Evolutionary conservation across 164 flowering plant genomes (phyloP), one percentile per base, ranked within the genome.

Genomic region (Magnolia sinica): DNA sequence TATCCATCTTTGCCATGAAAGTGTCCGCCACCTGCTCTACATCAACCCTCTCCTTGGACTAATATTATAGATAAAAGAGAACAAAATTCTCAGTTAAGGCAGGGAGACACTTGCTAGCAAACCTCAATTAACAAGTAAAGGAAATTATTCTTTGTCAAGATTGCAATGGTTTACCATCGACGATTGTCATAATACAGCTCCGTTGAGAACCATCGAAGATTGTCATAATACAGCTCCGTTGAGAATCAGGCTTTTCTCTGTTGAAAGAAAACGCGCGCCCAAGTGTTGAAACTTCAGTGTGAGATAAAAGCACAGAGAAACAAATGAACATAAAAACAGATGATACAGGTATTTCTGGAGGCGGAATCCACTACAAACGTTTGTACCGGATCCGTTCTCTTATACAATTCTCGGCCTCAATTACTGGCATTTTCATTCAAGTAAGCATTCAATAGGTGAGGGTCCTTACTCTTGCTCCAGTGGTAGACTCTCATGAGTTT

Each of bases 141-240:
- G 61, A 8, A 55, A 55, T 55, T 11, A 55, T 55, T 8, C 11
- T 55, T 55, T 55, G 16, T 61, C 20, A 50, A 74, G 29, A 74
- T 29, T 51, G 14, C 31, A 52, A 20, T 11, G 50, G 68, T 72
- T 74, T 85, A 93, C 99, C 92, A 84, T 96, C 93, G 77, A 96
- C 92, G 19, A 96, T 85, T 31, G 98, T 93, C 81, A 93, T 97
- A 71, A 88, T 85, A 24, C 91, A 83, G 87, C 86, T 73, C 95
- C 97, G 76, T 86, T 85, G 90, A 61, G 95, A 84, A 81, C 92
- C 93, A 8, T 96, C 93, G 77, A 96, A 93, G 19, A 93, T 85
- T 31, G 98, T 96, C 81, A 93, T 97, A 71, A 88, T 85, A 24
- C 91, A 83, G 87, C 86, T 73, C 95, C 97, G 76, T 86, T 85